Base-by-base conservation (phyloP, 2,329 filamentous ascomycete genomes). In the Diaporthe ilicicola region DNA sequence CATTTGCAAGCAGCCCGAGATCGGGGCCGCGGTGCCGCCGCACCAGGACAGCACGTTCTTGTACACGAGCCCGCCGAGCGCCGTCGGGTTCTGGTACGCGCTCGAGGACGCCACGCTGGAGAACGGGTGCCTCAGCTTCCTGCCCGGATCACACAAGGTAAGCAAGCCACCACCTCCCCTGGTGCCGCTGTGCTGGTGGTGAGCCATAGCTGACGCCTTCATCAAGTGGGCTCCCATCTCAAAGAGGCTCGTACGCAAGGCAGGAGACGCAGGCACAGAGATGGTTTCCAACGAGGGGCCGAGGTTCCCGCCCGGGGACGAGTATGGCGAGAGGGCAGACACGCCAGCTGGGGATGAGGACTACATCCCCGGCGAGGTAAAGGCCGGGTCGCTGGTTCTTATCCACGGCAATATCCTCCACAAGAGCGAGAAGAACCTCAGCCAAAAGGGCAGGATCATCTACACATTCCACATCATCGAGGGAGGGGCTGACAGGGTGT, bases 381-480 rank as follows among this genome's bases (percentile, higher is more conserved):
- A 95, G 84, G 94, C 95, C 0, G 96, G 96, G 0, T 93, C 93
- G 56, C 81, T 99, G 81, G 94, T 98, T 59, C 83, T 99, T 73
- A 98, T 99, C 74, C 95, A 99, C 83, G 96, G 96, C 1, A 98
- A 98, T 81, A 83, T 98, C 76, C 80, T 98, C 83, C 96, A 99
- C 82, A 97, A 97, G 89, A 98, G 95, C 79, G 94, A 97, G 88
- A 93, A 89, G 86, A 99, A 99, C 80, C 87, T 89, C 69, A 97
- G 95, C 79, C 82, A 87, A 74, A 95, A 94, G 85, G 94, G 95
- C 27, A 87, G 95, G 75, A 97, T 96, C 79, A 97, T 98, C 67
- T 99, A 98, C 82, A 98, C 96, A 0, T 99, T 98, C 80, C 96
- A 99, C 84, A 89, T 97, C 70, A 98, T 98, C 77, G 96, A 98